Base-by-base conservation (phyloP, 2,329 filamentous ascomycete genomes). In the Setomelanomma holmii region DNA sequence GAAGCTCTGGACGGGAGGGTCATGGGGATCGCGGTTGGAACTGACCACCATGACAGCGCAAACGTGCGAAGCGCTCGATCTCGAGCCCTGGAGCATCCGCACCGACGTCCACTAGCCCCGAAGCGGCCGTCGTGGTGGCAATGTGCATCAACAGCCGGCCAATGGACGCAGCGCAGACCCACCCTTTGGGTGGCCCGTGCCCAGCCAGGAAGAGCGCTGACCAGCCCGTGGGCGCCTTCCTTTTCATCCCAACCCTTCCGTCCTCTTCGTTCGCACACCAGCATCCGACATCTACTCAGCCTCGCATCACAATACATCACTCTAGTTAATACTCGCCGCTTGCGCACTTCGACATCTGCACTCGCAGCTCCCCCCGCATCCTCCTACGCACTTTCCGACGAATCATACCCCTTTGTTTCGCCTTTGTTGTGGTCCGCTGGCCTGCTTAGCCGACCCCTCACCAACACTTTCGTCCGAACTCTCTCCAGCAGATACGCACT, bases 371-470 rank as follows among this genome's bases (percentile, higher is more conserved):
- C 46, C n/a, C 47, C 49, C 46, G 45, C 56, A 44, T 45, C 30
- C 50, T 46, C 51, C 49, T 41, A 34, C 46, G 21, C 48, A 24
- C 21, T 33, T 17, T 40, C 54, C 44, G 33, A 34, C 42, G 39
- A 56, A 45, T 53, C 39, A 49, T 30, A 34, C 65, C 63, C 55
- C 64, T 59, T 64, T 59, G 59, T 58, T 55, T 57, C 55, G 53
- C 47, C 62, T 61, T 64, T 67, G 62, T 66, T 66, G 64, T 66
- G 51, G 55, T 62, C n/a, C 46, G 46, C 47, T 49, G 50, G 49
- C 51, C 41, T 51, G 45, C 57, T 51, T 53, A 43, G 51, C 43
- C 48, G 58, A 49, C 59, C 55, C 56, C 59, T 58, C 60, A 54
- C 45, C 58, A 55, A 60, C 47, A 60, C 48, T 49, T 58, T 35